Evolutionary conservation across 2,329 filamentous ascomycete species (phyloP).

Genomic region (Sporothrix variecibatus): DNA sequence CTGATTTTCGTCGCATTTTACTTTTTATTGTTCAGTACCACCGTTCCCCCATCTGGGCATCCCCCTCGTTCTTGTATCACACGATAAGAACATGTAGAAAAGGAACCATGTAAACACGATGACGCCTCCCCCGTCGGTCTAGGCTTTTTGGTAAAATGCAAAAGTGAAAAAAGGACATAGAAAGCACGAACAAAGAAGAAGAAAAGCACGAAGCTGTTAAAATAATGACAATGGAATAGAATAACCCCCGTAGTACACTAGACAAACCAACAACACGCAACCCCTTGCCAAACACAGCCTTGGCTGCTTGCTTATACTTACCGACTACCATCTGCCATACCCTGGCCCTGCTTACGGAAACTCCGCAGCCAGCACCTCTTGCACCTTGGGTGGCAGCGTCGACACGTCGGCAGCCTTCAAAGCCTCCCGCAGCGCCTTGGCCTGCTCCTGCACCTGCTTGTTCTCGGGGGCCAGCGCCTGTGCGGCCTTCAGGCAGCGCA

Average conservation of each 20-base stretch:
- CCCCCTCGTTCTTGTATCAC: not conserved
- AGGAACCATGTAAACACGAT: not conserved
- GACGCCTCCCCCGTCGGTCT: conserved; percentile 4
- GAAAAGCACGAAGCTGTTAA: not conserved
- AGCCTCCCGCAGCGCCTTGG: conserved; percentile 66
- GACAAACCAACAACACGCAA: not conserved
- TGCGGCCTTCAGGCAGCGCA: conserved; percentile 80
- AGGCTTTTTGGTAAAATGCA: conserved; percentile 4
- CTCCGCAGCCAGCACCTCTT: conserved; percentile 68
- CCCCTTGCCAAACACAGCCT: not conserved
- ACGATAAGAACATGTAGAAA: not conserved
- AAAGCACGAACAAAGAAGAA: not conserved
- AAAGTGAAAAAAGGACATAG: not conserved
- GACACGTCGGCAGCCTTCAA: conserved; percentile 55
- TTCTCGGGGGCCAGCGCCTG: conserved; percentile 67
- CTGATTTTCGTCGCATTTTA: not conserved
- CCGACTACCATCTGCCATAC: not conserved
- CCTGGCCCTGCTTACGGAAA: conserved; percentile 44
- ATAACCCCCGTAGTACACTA: not conserved
- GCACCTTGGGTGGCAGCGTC: conserved; percentile 65
- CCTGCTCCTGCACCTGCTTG: conserved; percentile 74
- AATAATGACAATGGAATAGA: not conserved
- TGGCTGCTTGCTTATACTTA: not conserved
- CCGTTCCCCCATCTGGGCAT: not conserved
- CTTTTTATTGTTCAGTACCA: not conserved